Evolutionary conservation across 2,329 filamentous ascomycete species (phyloP), one percentile per base, ranked within the genome.

Genomic region (Leptographium radiaticola): DNA sequence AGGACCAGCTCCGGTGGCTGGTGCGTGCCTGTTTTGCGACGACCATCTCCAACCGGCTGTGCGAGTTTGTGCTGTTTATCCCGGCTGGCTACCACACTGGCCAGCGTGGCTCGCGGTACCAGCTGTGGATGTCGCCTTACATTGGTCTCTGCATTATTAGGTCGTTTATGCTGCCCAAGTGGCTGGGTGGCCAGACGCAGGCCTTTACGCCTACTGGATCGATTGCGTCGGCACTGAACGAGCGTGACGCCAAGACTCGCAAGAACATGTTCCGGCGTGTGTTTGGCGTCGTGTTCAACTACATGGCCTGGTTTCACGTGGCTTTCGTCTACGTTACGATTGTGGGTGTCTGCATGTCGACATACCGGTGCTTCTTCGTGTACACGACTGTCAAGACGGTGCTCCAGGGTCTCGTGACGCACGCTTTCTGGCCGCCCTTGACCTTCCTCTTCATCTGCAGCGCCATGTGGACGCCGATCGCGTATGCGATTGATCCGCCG

Each of bases 121-220:
- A 80, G 63, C 67, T 82, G 36, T 83, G 79, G 78, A 82, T 82
- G 78, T 72, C 78, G 39, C 57, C 58, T 1, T 59, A 58, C 51
- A 59, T 59, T 36, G 44, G 36, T 0, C 68, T 80, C 15, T 77
- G 74, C 59, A 72, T 82, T 49, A 65, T 81, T 51, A 76, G 76
- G 2, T 72, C 77, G 1, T 82, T 82, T 61, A 59, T 81, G n/a
- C 68, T 82, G 2, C 79, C 79, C 16, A 72, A 62, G 3, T 81
- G 78, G 78, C 73, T 83, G 16, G 80, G 80, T 11, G 80, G 78
- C 18, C 70, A 77, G 61, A 65, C 72, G 0, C 74, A 77, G 62
- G 77, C 75, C 33, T 83, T 83, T 68, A 78, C 77, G 60, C 74
- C 80, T 0, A 80, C 80, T 0, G 80, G 80, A 9, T 80, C 76